A percentile compares a stretch with the other conserved stretches of the same genome.
Evolutionary conservation across 2,329 filamentous ascomycete genomes (phyloP).

Genomic region (Exophiala sp.): DNA sequence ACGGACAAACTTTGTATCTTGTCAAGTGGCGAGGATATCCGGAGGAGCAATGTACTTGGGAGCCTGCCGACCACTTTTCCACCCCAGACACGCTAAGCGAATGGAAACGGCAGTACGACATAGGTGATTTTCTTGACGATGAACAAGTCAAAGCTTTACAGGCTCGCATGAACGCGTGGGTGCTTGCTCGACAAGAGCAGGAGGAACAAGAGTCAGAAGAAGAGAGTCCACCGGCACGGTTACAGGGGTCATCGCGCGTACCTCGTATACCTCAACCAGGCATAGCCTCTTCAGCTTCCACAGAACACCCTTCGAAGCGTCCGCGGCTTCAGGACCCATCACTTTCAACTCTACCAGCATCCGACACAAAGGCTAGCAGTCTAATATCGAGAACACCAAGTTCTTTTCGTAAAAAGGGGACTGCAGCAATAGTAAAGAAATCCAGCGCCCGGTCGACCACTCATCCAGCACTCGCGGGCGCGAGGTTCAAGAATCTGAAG

Average conservation of each 20-base stretch:
- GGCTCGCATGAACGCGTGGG: conserved; percentile 19
- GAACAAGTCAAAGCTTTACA: conserved; percentile 17
- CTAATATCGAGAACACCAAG: too few species aligned
- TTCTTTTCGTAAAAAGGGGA: too few species aligned
- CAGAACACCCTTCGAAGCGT: too few species aligned
- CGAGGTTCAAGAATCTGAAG: conserved; percentile 21
- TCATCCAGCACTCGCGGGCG: conserved; percentile 2
- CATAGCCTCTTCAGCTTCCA: too few species aligned
- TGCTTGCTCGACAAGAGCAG: not conserved
- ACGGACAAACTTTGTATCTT: conserved; percentile 50
- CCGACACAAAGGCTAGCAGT: too few species aligned
- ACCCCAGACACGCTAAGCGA: conserved; percentile 37
- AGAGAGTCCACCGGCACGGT: not conserved
- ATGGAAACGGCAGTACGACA: conserved; percentile 37
- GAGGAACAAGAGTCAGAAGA: not conserved
- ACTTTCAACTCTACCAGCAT: too few species aligned
- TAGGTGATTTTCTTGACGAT: conserved; percentile 25
- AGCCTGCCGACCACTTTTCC: conserved; percentile 44
- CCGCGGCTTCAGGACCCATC: too few species aligned
- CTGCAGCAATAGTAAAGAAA: too few species aligned
- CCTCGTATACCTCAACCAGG: too few species aligned
- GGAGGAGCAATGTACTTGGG: conserved; percentile 55
- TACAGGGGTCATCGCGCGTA: too few species aligned
- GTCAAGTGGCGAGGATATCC: conserved; percentile 63
- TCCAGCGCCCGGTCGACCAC: not conserved